Percentiles rank a stretch among this genome's conserved stretches.
These are phyloP conservation scores for Grigorovia yakushimaensis DNA, from an alignment of 805 yeast genomes.

Conservation along the genomic window DNA sequence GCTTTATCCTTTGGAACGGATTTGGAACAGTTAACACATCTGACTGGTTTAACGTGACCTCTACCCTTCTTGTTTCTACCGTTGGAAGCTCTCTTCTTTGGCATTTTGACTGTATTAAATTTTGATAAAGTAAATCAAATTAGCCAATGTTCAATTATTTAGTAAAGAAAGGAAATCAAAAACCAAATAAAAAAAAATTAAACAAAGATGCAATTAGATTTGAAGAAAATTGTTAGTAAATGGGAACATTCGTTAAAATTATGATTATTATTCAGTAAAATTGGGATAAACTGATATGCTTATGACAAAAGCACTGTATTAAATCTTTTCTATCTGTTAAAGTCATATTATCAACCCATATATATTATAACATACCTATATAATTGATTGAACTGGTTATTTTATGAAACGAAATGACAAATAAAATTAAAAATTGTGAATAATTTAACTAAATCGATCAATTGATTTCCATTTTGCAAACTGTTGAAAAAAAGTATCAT, in stretches of 20 bases:
- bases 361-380: not conserved
- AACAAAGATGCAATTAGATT: not conserved
- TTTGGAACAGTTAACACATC: slow-evolving; percentile 99
- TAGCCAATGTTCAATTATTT: not conserved
- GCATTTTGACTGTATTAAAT: slow-evolving; percentile 47
- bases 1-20: slow-evolving; percentile 99
- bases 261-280: not conserved
- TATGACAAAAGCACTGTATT: not conserved
- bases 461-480: not conserved
- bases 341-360: not conserved
- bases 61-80: slow-evolving; percentile 99
- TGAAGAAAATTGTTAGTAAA: not conserved
- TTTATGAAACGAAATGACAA: not conserved
- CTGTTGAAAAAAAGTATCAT: not conserved
- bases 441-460: not conserved
- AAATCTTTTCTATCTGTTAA: too few relatives aligned
- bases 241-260: too few relatives aligned
- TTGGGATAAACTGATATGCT: too few relatives aligned
- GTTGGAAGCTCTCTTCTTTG: slow-evolving; percentile 99
- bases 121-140: not conserved
- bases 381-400: not conserved
- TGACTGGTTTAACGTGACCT: slow-evolving; percentile 99
- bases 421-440: not conserved
- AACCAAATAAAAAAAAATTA: not conserved
- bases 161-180: too few relatives aligned